A percentile compares a stretch with the other conserved stretches of the same genome.
Evolutionary conservation across 2,329 filamentous ascomycete species (phyloP).

Genomic region (Ceratocystis papillata): DNA sequence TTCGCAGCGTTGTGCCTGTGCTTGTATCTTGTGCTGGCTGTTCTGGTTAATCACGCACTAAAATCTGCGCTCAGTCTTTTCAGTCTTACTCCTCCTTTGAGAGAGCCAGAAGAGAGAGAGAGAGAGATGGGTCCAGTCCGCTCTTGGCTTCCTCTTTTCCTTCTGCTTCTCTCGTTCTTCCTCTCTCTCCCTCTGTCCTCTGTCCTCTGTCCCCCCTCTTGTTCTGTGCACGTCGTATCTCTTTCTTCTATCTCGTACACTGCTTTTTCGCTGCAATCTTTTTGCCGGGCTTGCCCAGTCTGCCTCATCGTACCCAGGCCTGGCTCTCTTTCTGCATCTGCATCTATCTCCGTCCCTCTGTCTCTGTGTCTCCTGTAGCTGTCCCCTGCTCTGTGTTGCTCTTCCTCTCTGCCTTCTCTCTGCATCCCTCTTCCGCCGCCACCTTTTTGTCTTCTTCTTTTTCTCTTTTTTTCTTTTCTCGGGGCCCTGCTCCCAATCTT

Average conservation of each 20-base stretch:
- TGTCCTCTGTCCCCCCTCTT: neutral
- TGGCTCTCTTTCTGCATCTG: neutral
- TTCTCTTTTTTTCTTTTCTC: neutral
- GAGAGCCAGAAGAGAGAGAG: no score
- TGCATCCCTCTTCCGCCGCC: neutral
- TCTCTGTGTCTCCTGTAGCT: slow-evolving; percentile 1
- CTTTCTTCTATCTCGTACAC: neutral
- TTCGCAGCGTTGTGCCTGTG: no score
- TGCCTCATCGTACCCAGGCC: neutral
- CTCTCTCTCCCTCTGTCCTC: neutral
- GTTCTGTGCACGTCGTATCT: neutral
- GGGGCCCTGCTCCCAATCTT: no score
- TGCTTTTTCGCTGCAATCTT: no score
- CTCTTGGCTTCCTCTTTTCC: neutral
- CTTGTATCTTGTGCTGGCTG: no score
- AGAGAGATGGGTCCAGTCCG: no score
- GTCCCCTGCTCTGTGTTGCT: neutral
- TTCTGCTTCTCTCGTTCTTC: neutral
- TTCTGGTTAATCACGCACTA: no score
- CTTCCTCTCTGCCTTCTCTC: no score
- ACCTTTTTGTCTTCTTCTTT: neutral
- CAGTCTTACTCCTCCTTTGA: no score
- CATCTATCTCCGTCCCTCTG: neutral
- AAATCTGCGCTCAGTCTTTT: no score
- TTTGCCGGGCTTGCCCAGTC: neutral